Conservation (phyloP, 2,329 filamentous ascomycete genomes). For the Colletotrichum trifolii region DNA sequence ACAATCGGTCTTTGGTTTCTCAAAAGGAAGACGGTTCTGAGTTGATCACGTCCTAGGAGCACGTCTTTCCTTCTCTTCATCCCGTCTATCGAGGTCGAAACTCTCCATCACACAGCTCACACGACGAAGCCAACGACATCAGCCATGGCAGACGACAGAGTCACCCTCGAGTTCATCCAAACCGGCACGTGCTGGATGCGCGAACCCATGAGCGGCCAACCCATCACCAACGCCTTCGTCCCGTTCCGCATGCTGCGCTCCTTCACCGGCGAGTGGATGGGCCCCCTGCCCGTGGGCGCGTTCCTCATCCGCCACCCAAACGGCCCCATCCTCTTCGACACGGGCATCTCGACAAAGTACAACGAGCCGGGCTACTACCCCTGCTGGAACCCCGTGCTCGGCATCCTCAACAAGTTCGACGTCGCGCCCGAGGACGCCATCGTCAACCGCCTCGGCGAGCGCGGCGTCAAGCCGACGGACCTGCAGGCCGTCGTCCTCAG, state of each 20-base stretch:
- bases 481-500: slow-evolving; percentile 43
- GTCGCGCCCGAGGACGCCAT: slow-evolving; percentile 37
- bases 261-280: slow-evolving; percentile 38
- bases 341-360: slow-evolving; percentile 39
- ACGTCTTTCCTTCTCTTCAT: no score
- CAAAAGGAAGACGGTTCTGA: no score
- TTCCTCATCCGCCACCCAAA: slow-evolving; percentile 40
- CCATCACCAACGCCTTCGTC: slow-evolving; percentile 36
- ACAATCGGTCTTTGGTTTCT: neutral
- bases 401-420: slow-evolving; percentile 29
- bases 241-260: slow-evolving; percentile 38
- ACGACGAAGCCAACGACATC: neutral
- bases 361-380: slow-evolving; percentile 40
- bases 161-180: slow-evolving; percentile 38
- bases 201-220: slow-evolving; percentile 35
- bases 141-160: slow-evolving; percentile 7
- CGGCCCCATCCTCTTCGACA: slow-evolving; percentile 41
- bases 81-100: no score
- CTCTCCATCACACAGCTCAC: no score
- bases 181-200: slow-evolving; percentile 39
- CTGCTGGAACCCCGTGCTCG: slow-evolving; percentile 36
- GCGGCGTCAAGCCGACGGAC: slow-evolving; percentile 38
- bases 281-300: slow-evolving; percentile 38
- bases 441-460: slow-evolving; percentile 35
- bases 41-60: no score